Evolutionary conservation across 2,329 filamentous ascomycete genomes (phyloP).

Genomic region (Whalleya microplaca): DNA sequence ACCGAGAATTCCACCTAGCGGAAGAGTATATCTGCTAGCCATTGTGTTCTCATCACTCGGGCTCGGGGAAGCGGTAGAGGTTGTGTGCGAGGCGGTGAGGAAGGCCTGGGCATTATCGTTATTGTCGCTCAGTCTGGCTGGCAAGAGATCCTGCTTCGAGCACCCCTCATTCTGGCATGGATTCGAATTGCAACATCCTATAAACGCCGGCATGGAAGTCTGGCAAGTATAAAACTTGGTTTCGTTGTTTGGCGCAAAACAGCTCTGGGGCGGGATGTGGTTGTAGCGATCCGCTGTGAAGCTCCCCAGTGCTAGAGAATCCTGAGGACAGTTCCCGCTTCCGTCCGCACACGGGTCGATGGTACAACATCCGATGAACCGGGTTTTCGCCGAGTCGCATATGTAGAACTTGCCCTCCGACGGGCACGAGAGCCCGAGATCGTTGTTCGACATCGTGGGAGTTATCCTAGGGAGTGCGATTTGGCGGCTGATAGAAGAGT

Average conservation of each 20-base stretch:
- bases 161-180: slow-evolving; percentile 39
- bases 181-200: slow-evolving; percentile 42
- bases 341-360: slow-evolving; percentile 41
- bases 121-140: slow-evolving; percentile 28
- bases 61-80: slow-evolving; percentile 8
- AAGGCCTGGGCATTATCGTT: slow-evolving; percentile 23
- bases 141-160: slow-evolving; percentile 31
- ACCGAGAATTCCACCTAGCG: slow-evolving; percentile 26
- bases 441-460: slow-evolving; percentile 15
- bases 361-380: slow-evolving; percentile 45
- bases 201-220: slow-evolving; percentile 32
- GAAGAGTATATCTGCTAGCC: slow-evolving; percentile 8
- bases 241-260: slow-evolving; percentile 26
- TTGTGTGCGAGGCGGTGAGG: slow-evolving; percentile 3
- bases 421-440: slow-evolving; percentile 38
- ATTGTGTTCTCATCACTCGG: neutral
- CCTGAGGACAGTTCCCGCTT: slow-evolving; percentile 36
- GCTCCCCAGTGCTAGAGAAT: slow-evolving; percentile 36
- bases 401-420: slow-evolving; percentile 33
- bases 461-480: neutral
- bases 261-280: slow-evolving; percentile 38
- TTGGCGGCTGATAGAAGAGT: neutral
- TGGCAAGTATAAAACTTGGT: slow-evolving; percentile 41
- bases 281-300: slow-evolving; percentile 39
- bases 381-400: slow-evolving; percentile 35